phyloP scores from a whole-genome alignment of 306 rosid genomes.

The Prunus persica region DNA sequence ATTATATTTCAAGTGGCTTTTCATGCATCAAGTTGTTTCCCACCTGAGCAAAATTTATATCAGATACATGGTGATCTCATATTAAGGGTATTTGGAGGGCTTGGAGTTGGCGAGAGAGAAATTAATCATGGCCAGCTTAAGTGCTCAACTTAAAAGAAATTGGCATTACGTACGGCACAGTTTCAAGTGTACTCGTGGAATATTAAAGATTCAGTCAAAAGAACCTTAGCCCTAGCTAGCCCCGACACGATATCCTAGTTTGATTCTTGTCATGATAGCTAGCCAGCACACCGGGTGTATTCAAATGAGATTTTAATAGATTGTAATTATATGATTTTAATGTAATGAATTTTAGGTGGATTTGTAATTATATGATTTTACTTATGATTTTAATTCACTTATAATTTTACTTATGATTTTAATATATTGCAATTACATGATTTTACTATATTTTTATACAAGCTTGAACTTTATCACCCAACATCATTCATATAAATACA shows the following conservation, averaged over 20 bases:
- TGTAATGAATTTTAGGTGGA: rapidly evolving
- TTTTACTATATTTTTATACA: too few relatives aligned
- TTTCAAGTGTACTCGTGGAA: background rate
- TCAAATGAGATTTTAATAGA: too few relatives aligned
- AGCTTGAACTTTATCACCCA: too few relatives aligned
- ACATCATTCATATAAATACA: too few relatives aligned
- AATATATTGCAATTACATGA: too few relatives aligned
- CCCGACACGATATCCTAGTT: slow-evolving; percentile 3
- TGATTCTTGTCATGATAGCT: slow-evolving; percentile 13
- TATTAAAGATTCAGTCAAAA: slow-evolving; percentile 1
- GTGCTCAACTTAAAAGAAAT: slow-evolving; percentile 3
- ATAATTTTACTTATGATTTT: too few relatives aligned
- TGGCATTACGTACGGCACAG: background rate
- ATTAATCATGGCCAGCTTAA: background rate
- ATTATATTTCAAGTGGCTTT: background rate
- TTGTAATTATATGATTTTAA: too few relatives aligned
- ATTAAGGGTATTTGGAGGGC: background rate
- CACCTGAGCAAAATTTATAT: background rate
- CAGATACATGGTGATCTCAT: background rate
- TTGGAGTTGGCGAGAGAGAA: background rate
- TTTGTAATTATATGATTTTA: too few relatives aligned
- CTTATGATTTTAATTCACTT: too few relatives aligned
- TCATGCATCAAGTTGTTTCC: background rate
- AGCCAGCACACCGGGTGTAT: background rate
- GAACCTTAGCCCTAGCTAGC: background rate